Percentiles rank a stretch among this genome's conserved stretches.
Evolutionary conservation across 345 rosid genomes (phyloP).

Genomic region (Psidium friedrichsthalianum): DNA sequence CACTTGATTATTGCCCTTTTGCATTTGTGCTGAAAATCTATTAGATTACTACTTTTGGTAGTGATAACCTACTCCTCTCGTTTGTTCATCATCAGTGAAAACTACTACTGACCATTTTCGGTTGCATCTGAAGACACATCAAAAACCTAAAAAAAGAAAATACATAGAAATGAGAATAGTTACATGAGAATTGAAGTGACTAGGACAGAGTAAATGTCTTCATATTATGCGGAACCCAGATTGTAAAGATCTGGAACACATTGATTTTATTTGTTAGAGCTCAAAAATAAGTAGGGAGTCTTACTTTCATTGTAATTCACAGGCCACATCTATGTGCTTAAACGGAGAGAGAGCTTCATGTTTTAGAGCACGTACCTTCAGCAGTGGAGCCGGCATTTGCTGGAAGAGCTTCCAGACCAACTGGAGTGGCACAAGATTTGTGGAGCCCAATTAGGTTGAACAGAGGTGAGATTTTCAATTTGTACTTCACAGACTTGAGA

Average conservation of each 20-base stretch:
- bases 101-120: background rate
- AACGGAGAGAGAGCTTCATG: background rate
- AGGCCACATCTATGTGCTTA: background rate
- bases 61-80: background rate
- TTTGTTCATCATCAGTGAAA: background rate
- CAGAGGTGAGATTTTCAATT: no score
- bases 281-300: background rate
- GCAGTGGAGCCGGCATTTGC: background rate
- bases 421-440: rapidly evolving
- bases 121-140: background rate
- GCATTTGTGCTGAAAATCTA: background rate
- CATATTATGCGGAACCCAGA: background rate
- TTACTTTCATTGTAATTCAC: background rate
- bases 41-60: background rate
- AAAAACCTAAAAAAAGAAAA: no score
- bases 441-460: background rate
- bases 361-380: background rate
- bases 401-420: no score
- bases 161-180: no score
- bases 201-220: background rate
- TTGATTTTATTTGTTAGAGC: background rate
- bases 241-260: background rate
- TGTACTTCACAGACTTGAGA: no score
- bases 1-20: background rate
- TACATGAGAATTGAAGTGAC: no score